These are phyloP conservation scores for Bullera alba DNA, from an alignment of 768 basidiomycete genomes.

Conservation along the genomic window DNA sequence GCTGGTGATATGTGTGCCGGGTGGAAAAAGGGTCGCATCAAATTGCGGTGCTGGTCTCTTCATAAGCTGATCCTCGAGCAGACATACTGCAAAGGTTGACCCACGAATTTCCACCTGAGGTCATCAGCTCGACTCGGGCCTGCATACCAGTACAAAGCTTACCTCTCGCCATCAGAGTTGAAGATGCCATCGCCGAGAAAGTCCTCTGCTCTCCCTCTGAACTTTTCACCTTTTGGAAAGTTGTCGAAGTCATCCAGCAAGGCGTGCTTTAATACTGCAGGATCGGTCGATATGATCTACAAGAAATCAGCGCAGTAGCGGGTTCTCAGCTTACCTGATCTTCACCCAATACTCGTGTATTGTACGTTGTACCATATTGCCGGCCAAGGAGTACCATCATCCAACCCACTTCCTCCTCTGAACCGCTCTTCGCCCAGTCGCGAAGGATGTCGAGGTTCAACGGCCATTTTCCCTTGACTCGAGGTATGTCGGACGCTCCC, in stretches of 20 bases:
- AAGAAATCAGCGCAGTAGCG: background rate
- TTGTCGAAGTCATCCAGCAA: slow-evolving; percentile 29
- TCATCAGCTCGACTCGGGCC: background rate
- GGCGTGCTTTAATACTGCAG: slow-evolving; percentile 30
- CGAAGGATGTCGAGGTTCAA: slow-evolving; percentile 37
- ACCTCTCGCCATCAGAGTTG: slow-evolving; percentile 15
- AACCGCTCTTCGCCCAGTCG: slow-evolving; percentile 33
- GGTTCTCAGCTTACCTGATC: slow-evolving; percentile 26
- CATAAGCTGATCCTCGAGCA: background rate
- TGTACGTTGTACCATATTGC: slow-evolving; percentile 31
- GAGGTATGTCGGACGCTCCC: slow-evolving; percentile 20
- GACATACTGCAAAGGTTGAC: slow-evolving; percentile 1
- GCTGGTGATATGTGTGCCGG: slow-evolving; percentile 23
- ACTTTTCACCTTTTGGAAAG: slow-evolving; percentile 39
- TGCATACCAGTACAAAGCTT: background rate
- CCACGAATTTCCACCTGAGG: slow-evolving; percentile 32
- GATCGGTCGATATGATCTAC: slow-evolving; percentile 33
- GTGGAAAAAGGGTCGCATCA: slow-evolving; percentile 42
- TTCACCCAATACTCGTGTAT: slow-evolving; percentile 40
- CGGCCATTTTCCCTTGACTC: slow-evolving; percentile 29
- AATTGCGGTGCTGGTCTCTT: slow-evolving; percentile 26
- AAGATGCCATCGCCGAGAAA: slow-evolving; percentile 46
- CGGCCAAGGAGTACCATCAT: slow-evolving; percentile 32
- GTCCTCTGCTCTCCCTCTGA: slow-evolving; percentile 26
- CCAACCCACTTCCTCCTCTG: slow-evolving; percentile 37